These are phyloP conservation scores for Plicaturopsis crispa DNA, from an alignment of 768 basidiomycete genomes.

Conservation along the genomic window DNA sequence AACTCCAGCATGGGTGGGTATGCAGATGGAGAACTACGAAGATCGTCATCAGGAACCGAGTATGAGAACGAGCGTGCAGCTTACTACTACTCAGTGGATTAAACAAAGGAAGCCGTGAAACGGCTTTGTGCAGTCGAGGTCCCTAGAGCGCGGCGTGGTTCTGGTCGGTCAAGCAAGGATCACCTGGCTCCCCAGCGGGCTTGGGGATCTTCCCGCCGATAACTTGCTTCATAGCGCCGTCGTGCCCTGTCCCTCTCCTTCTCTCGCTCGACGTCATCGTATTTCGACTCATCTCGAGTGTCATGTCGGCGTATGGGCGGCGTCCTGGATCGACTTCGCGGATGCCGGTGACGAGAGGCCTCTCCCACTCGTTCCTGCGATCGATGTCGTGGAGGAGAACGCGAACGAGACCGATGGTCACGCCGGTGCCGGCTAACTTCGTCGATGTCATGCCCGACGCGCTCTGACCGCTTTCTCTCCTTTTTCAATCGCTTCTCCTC, in stretches of 20 bases:
- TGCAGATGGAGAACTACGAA: too few species aligned
- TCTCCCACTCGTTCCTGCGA: slow-evolving; percentile 12
- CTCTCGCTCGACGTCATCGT: slow-evolving; percentile 22
- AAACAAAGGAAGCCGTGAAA: too few species aligned
- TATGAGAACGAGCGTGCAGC: too few species aligned
- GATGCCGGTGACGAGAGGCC: slow-evolving; percentile 22
- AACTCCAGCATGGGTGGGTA: too few species aligned
- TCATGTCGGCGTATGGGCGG: slow-evolving; percentile 11
- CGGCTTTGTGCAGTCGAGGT: too few species aligned
- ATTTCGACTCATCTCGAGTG: slow-evolving; percentile 13
- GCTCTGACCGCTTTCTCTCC: slow-evolving; percentile 35
- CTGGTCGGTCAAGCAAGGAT: too few species aligned
- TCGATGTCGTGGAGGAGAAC: slow-evolving; percentile 21
- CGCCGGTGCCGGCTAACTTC: slow-evolving; percentile 13
- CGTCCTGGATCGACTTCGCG: slow-evolving; percentile 12
- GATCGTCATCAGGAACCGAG: too few species aligned
- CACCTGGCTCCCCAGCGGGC: too few species aligned
- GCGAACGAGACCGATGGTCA: slow-evolving; percentile 26
- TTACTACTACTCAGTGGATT: too few species aligned
- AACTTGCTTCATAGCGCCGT: too few species aligned
- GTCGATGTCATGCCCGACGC: slow-evolving; percentile 20
- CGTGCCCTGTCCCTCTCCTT: slow-evolving; percentile 37
- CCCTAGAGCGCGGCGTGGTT: too few species aligned
- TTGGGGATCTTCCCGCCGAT: too few species aligned
- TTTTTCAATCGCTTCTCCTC: slow-evolving; percentile 54